Evolutionary conservation across 164 flowering plant genomes (phyloP).

Genomic region (Hamamelis virginiana): DNA sequence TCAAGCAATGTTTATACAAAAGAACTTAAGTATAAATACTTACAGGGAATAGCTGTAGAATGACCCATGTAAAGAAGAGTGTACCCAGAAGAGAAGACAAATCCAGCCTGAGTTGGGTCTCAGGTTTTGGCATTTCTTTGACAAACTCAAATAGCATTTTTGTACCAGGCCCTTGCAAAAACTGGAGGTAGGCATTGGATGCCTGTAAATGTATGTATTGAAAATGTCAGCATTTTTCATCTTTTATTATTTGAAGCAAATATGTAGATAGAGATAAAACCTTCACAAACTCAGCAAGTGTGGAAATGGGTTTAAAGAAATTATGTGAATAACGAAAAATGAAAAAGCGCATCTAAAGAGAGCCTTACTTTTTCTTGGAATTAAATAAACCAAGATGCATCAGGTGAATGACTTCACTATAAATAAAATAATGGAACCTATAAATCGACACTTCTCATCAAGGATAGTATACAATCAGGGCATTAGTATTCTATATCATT

Average conservation of each 20-base stretch:
- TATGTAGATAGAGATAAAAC: neutral
- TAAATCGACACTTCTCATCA: neutral
- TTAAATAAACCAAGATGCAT: too few species aligned
- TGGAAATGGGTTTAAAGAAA: too few species aligned
- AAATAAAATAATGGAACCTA: neutral
- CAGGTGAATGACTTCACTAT: too few species aligned
- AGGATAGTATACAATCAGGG: too few species aligned
- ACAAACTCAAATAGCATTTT: constrained; percentile 71
- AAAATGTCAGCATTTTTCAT: constrained; percentile 15
- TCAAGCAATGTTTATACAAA: neutral
- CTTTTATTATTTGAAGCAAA: neutral
- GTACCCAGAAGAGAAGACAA: constrained; percentile 79
- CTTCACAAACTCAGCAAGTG: neutral
- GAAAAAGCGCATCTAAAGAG: too few species aligned
- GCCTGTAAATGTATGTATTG: constrained; percentile 40
- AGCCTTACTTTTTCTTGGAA: too few species aligned
- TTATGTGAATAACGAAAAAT: too few species aligned
- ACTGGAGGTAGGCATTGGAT: constrained; percentile 84
- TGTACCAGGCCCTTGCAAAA: constrained; percentile 53
- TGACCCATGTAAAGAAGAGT: constrained; percentile 82
- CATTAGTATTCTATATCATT: too few species aligned
- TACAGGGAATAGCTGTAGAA: constrained; percentile 74
- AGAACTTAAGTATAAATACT: constrained; percentile 24
- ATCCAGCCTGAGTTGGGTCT: constrained; percentile 53
- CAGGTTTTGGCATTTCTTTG: constrained; percentile 92